These are phyloP conservation scores for Ciborinia camelliae DNA, from an alignment of 2,329 filamentous ascomycete species.

Conservation along the genomic window DNA sequence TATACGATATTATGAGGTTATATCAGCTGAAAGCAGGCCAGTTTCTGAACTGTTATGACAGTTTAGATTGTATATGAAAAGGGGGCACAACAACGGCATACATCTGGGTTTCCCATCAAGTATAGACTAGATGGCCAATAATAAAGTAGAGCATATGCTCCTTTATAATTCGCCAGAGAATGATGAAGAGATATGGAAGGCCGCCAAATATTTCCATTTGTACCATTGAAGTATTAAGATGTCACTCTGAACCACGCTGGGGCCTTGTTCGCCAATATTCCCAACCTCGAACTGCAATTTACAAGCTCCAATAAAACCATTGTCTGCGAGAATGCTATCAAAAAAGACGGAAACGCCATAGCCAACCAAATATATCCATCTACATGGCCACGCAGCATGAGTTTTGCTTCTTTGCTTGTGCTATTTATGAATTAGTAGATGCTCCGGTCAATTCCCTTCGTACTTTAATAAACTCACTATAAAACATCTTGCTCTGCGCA, in stretches of 20 bases:
- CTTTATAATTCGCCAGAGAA: slow-evolving; percentile 16
- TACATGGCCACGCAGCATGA: slow-evolving; percentile 72
- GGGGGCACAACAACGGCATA: background rate
- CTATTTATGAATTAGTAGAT: slow-evolving; percentile 35
- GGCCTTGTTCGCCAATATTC: slow-evolving; percentile 3
- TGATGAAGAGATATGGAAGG: slow-evolving; percentile 12
- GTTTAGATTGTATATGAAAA: slow-evolving; percentile 11
- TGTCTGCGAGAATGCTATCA: slow-evolving; percentile 20
- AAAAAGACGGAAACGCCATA: slow-evolving; percentile 22
- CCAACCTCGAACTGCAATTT: slow-evolving; percentile 14
- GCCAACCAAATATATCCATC: slow-evolving; percentile 23
- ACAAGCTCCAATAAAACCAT: slow-evolving; percentile 4
- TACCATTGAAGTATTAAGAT: slow-evolving; percentile 8
- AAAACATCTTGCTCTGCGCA: slow-evolving; percentile 96
- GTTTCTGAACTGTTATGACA: background rate
- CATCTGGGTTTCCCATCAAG: background rate
- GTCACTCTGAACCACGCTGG: background rate
- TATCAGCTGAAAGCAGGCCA: background rate
- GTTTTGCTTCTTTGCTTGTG: slow-evolving; percentile 76
- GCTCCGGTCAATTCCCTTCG: background rate
- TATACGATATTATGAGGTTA: background rate
- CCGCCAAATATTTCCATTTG: background rate
- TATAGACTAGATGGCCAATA: slow-evolving; percentile 12
- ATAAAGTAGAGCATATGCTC: slow-evolving; percentile 24
- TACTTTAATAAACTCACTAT: slow-evolving; percentile 54